Evolutionary conservation across 2,329 filamentous ascomycete genomes (phyloP), one percentile per base, ranked within the genome.

Genomic region (Anthostomella pinea): DNA sequence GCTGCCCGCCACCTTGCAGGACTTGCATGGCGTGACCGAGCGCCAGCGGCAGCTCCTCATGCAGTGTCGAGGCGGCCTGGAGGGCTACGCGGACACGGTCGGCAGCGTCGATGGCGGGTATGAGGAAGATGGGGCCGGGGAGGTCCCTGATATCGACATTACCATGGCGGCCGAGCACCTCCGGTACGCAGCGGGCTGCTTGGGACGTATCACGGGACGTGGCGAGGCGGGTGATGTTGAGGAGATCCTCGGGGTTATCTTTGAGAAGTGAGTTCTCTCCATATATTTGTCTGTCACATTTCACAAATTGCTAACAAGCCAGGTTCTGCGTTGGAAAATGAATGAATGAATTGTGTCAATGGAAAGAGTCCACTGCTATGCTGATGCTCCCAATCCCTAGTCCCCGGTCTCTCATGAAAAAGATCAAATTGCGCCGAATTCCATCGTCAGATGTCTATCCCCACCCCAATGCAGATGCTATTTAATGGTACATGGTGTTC

Each of bases 161-260:
- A 91, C 96, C 6, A 74, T 95, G 17, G 90, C 89, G 8, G 93
- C 93, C 1, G 93, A 98, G 63, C 81, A 90, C 57, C 70, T 98
- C 37, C 82, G 93, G 27, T 80, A 79, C 48, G 90, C 89, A 9
- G 89, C 87, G 1, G 78, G 83, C 34, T 83, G 80, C 45, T 70
- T 96, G n/a, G 85, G 88, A 2, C 79, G 81, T 39, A 95, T 97
- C 52, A 97, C 89, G 1, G 93, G 93, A 1, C 79, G 79, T 37
- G 90, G 89, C 1, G 87, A 89, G 52, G 78, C 77, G 25, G 87
- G 89, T 3, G 91, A 97, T 62, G 88, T 97, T 11, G 91, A 98
- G 60, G 93, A 97, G 58, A 87, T 98, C 6, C 67, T 98, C 28
- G 93, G 93, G 0, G 90, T 98, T 15, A 90, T 98, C 4, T 98